phyloP scores from a whole-genome alignment of 2,329 filamentous ascomycete genomes.

The Sporothrix schenckii region DNA sequence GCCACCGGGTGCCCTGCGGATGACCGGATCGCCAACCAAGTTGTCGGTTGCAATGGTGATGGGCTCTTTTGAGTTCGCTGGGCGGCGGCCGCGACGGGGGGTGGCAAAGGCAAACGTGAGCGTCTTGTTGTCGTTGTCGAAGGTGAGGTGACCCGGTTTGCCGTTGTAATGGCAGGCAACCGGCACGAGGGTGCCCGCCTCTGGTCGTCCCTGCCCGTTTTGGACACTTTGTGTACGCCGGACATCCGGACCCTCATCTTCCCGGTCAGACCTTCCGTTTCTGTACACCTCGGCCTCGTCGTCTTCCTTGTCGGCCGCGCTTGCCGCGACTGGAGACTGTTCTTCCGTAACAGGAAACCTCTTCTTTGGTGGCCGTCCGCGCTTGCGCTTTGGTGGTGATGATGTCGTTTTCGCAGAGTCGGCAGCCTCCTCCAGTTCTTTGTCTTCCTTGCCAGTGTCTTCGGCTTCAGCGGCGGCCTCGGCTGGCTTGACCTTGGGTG shows the following conservation, averaged over 20 bases:
- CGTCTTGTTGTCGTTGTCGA: constrained; percentile 30
- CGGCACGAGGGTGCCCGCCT: neutral
- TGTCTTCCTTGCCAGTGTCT: neutral
- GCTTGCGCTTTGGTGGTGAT: constrained; percentile 2
- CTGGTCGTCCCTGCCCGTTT: too few relatives aligned
- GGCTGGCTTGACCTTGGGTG: neutral
- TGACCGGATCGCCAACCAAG: constrained; percentile 34
- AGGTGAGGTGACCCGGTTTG: constrained; percentile 36
- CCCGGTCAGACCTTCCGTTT: neutral
- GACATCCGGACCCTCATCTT: neutral
- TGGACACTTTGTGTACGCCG: neutral
- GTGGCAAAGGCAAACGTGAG: constrained; percentile 36
- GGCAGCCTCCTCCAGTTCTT: neutral
- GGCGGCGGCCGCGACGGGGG: constrained; percentile 2
- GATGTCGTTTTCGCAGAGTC: neutral
- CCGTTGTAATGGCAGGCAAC: constrained; percentile 35
- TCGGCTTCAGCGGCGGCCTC: neutral
- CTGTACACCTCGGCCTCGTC: neutral
- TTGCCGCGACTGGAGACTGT: neutral
- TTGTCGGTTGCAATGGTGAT: constrained; percentile 37
- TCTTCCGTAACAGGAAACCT: neutral
- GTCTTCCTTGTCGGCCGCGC: neutral
- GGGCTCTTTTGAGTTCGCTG: constrained; percentile 35
- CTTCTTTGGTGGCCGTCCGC: constrained; percentile 21
- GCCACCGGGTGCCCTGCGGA: constrained; percentile 37